Evolutionary conservation across 1,284 basidiomycete genomes (phyloP).

Genomic region (Trichosporon faecale): DNA sequence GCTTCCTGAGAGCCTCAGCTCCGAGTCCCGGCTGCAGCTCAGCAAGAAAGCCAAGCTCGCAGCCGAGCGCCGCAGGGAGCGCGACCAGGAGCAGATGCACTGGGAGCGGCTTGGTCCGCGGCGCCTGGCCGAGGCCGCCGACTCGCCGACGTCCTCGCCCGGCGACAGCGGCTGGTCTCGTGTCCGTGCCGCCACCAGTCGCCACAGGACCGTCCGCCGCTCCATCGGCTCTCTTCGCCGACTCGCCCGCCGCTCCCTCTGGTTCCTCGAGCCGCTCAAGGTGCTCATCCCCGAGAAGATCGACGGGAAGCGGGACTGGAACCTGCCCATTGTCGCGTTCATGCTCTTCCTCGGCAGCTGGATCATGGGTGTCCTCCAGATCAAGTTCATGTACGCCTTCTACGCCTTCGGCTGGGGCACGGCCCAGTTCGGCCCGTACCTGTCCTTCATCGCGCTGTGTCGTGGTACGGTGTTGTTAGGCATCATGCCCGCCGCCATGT

Average conservation of each 20-base stretch:
- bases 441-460: conserved; percentile 62
- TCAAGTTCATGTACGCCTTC: conserved; percentile 69
- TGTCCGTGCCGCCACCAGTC: conserved; percentile 11
- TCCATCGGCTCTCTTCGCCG: conserved; percentile 34
- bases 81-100: conserved; percentile 48
- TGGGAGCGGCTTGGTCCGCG: conserved; percentile 41
- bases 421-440: conserved; percentile 72
- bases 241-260: conserved; percentile 49
- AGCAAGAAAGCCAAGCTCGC: conserved; percentile 37
- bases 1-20: conserved; percentile 69
- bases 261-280: conserved; percentile 64
- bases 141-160: background rate
- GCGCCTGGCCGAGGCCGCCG: too few relatives aligned
- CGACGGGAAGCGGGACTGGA: conserved; percentile 61
- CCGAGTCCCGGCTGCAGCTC: conserved; percentile 42
- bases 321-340: conserved; percentile 59
- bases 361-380: conserved; percentile 61
- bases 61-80: conserved; percentile 42
- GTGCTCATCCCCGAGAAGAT: conserved; percentile 61
- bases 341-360: conserved; percentile 56
- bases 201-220: conserved; percentile 13
- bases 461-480: conserved; percentile 63
- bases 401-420: conserved; percentile 69
- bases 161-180: conserved; percentile 26
- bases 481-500: conserved; percentile 59